Conservation (phyloP, 2,329 filamentous ascomycete genomes). For the Pezicula carpinea region DNA sequence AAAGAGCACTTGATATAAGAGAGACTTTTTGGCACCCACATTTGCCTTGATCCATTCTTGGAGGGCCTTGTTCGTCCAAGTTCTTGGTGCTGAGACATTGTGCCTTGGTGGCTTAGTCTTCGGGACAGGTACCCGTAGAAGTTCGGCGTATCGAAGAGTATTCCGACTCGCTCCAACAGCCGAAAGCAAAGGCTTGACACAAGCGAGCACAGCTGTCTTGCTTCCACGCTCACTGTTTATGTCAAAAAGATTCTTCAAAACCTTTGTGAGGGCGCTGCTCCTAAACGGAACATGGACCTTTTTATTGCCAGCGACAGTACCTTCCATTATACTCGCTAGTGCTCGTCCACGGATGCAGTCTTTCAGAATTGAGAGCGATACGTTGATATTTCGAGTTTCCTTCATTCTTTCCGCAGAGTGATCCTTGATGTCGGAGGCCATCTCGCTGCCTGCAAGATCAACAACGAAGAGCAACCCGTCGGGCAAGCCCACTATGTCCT, state of each 20-base stretch:
- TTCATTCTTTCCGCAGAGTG: conserved; percentile 82
- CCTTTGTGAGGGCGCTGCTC: conserved; percentile 74
- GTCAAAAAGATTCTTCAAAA: conserved; percentile 88
- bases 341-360: conserved; percentile 62
- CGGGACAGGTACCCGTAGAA: conserved; percentile 37
- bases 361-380: conserved; percentile 74
- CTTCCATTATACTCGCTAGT: conserved; percentile 47
- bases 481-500: conserved; percentile 20
- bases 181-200: conserved; percentile 87
- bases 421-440: conserved; percentile 80
- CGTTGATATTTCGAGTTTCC: conserved; percentile 96
- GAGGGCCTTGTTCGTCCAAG: conserved; percentile 36
- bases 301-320: conserved; percentile 57
- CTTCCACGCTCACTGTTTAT: conserved; percentile 63
- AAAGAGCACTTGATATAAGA: no score
- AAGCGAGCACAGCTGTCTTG: conserved; percentile 97
- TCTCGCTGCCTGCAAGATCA: conserved; percentile 48
- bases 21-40: conserved; percentile 34
- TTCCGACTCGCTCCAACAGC: conserved; percentile 80
- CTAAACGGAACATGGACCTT: conserved; percentile 78
- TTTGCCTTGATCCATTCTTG: conserved; percentile 36
- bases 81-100: conserved; percentile 28
- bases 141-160: conserved; percentile 87
- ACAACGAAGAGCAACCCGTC: conserved; percentile 43
- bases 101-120: conserved; percentile 18